Percentiles rank a stretch among this genome's conserved stretches.
Conservation (phyloP, 257 asterid species). For the Lycium ferocissimum region DNA sequence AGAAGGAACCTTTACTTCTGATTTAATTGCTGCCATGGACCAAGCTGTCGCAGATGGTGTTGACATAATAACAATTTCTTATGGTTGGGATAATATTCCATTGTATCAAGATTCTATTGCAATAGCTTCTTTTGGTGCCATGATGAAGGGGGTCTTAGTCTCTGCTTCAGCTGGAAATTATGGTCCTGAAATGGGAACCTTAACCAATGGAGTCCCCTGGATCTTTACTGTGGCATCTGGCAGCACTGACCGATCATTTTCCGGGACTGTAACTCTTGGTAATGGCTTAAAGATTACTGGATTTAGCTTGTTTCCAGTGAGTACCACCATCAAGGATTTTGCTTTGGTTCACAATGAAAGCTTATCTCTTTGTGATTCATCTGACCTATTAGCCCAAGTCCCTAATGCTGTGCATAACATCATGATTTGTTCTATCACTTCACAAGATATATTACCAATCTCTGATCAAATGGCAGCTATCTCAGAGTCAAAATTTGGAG, state of each 20-base stretch:
- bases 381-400: neutral
- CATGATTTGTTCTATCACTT: too few species aligned
- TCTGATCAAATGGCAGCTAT: slow-evolving; percentile 26
- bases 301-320: slow-evolving; percentile 31
- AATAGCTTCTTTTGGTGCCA: slow-evolving; percentile 31
- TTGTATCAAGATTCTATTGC: slow-evolving; percentile 18
- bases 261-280: slow-evolving; percentile 23
- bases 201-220: slow-evolving; percentile 21
- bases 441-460: too few species aligned
- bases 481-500: slow-evolving; percentile 25
- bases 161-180: slow-evolving; percentile 25
- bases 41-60: slow-evolving; percentile 39
- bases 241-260: slow-evolving; percentile 16
- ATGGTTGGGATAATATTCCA: neutral
- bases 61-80: slow-evolving; percentile 17
- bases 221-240: slow-evolving; percentile 5
- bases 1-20: slow-evolving; percentile 36
- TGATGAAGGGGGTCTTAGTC: slow-evolving; percentile 26
- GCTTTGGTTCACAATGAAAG: neutral
- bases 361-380: slow-evolving; percentile 25
- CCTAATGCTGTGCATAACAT: slow-evolving; percentile 21
- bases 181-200: slow-evolving; percentile 27
- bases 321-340: neutral
- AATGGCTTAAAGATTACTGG: slow-evolving; percentile 22
- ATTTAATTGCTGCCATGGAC: slow-evolving; percentile 39